A percentile compares a stretch with the other conserved stretches of the same genome.
Conservation (phyloP, 768 basidiomycete genomes). For the Collybia sordida region DNA sequence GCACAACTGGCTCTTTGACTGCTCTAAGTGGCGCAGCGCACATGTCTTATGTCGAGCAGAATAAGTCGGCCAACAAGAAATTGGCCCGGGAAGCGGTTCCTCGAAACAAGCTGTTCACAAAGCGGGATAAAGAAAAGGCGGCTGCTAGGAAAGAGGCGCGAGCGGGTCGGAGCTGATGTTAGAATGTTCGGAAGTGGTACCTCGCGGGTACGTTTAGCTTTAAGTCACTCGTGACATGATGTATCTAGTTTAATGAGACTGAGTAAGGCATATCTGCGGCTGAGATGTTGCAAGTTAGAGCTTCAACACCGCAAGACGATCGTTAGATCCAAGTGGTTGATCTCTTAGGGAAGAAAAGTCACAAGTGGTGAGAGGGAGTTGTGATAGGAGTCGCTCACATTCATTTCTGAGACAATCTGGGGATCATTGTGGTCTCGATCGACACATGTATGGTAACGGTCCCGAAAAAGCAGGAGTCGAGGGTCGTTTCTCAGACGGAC, state of each 20-base stretch:
- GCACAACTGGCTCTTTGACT: constrained; percentile 79
- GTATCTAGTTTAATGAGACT: constrained; percentile 1
- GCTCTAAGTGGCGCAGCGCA: constrained; percentile 88
- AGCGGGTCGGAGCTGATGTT: constrained; percentile 18
- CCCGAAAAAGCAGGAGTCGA: no score
- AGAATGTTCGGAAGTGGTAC: constrained; percentile 16
- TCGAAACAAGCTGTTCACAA: constrained; percentile 79
- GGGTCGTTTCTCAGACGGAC: no score
- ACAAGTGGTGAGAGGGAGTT: no score
- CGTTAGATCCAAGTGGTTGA: no score
- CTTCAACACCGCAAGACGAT: no score
- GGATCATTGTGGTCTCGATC: no score
- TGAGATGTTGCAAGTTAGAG: no score
- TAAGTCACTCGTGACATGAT: constrained; percentile 6
- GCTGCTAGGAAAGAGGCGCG: constrained; percentile 46
- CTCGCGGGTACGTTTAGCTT: constrained; percentile 5
- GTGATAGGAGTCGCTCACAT: no score
- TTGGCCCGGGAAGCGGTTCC: constrained; percentile 54
- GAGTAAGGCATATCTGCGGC: neutral
- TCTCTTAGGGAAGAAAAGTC: no score
- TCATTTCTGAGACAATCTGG: no score
- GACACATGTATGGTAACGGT: no score
- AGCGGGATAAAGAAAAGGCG: constrained; percentile 77
- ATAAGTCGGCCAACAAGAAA: constrained; percentile 87
- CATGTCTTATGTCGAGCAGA: constrained; percentile 92